Base-by-base conservation (phyloP, 345 rosid genomes). In the Moricandia moricandioides region DNA sequence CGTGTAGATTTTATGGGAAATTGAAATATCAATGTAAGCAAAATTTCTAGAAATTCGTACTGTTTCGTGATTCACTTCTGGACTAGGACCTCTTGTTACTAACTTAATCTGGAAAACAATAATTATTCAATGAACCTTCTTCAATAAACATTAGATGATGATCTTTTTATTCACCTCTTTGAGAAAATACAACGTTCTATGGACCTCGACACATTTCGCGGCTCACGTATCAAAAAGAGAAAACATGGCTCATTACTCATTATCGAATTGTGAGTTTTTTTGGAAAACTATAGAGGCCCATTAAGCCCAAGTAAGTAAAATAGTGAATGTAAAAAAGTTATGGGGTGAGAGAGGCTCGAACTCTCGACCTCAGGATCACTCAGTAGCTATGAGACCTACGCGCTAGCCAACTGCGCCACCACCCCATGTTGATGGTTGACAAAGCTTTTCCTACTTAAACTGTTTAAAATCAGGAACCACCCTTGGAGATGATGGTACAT, bases 321-420 rank as follows among this genome's bases (percentile, higher is more conserved):
- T 8, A 31, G 7, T 21, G 1, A 13, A 29, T 13, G 24, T 11
- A 6, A 54, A 4, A 27, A 29, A 39, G 6, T 0, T 2, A 0
- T 91, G 94, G 96, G 96, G 88, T 87, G 98, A 88, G 97, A 89
- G 89, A 88, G 92, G 92, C 85, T 85, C 92, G 86, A 85, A 84
- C 93, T 88, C 96, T 89, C 97, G 88, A 91, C 97, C 92, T 88
- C 93, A 85, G 97, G 96, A 89, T 92, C 1, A 80, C 97, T 87
- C 92, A 33, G 62, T 58, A 82, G 92, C 97, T 85, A 88, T 88
- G 97, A 89, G 93, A 93, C 89, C 97, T 87, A 84, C 93, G 91
- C 89, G 93, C 98, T 89, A 89, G 87, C 92, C 97, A 91, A 91
- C 96, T 89, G 93, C 97, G 89, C 96, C 92, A 85, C 92, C 91